Conservation (phyloP, 306 rosid genomes). For the Lathyrus sativus region DNA sequence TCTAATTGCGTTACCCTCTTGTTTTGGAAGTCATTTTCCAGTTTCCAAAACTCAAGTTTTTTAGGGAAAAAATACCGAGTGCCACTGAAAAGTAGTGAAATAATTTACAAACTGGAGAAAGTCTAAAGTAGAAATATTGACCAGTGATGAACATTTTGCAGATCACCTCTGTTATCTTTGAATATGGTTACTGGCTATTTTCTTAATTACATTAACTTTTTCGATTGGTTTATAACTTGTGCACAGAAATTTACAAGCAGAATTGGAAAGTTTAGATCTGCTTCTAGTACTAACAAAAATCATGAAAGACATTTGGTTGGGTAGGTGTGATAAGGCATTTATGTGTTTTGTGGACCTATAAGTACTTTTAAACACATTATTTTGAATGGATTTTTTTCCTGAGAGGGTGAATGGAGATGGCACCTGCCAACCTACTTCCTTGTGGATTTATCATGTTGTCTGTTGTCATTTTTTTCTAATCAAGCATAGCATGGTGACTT, state of each 20-base stretch:
- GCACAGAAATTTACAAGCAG: not conserved
- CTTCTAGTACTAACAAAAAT: slow-evolving; percentile 19
- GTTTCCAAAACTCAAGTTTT: slow-evolving; percentile 5
- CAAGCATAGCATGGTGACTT: not conserved
- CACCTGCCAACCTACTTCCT: slow-evolving; percentile 27
- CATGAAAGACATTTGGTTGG: slow-evolving; percentile 9
- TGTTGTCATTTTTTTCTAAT: not conserved
- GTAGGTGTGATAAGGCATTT: not conserved
- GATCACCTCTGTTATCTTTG: slow-evolving; percentile 14
- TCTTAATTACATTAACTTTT: slow-evolving; percentile 8
- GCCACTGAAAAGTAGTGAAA: slow-evolving; percentile 28
- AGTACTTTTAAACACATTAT: not conserved
- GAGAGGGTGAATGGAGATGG: slow-evolving; percentile 25
- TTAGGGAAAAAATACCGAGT: not conserved
- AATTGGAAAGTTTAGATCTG: slow-evolving; percentile 10
- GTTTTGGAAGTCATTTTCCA: slow-evolving; percentile 16
- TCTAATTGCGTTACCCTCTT: slow-evolving; percentile 12
- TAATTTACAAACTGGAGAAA: slow-evolving; percentile 19
- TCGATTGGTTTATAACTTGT: slow-evolving; percentile 24
- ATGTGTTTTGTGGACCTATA: not conserved
- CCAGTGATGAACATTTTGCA: not conserved
- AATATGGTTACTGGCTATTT: slow-evolving; percentile 24
- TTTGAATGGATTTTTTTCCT: slow-evolving; percentile 11
- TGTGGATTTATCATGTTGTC: slow-evolving; percentile 3
- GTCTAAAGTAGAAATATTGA: slow-evolving; percentile 12